Evolutionary conservation across 768 basidiomycete species (phyloP).

Genomic region (Lepiota brunneoincarnata): DNA sequence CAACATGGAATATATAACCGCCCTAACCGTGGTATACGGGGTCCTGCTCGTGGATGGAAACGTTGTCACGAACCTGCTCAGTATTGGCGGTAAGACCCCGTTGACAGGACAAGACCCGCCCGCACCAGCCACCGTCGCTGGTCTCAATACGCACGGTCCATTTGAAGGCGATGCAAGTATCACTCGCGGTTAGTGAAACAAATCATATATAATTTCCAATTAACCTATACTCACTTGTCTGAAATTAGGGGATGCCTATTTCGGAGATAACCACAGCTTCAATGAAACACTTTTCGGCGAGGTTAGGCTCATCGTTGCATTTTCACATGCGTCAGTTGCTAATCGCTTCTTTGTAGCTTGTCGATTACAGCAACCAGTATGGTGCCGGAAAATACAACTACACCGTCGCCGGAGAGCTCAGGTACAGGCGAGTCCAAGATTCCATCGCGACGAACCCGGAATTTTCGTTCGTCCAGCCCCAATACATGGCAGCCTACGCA

Average conservation of each 20-base stretch:
- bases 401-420: constrained; percentile 15
- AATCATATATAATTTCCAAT: too few relatives aligned
- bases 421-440: constrained; percentile 16
- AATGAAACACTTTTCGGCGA: constrained; percentile 18
- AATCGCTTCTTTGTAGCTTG: constrained; percentile 8
- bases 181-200: constrained; percentile 13
- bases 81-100: constrained; percentile 16
- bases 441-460: too few relatives aligned
- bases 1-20: constrained; percentile 17
- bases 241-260: too few relatives aligned
- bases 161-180: constrained; percentile 16
- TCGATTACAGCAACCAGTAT: constrained; percentile 15
- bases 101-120: constrained; percentile 17
- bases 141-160: constrained; percentile 15
- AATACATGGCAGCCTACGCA: constrained; percentile 16
- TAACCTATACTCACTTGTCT: background rate
- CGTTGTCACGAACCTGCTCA: constrained; percentile 16
- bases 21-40: constrained; percentile 15
- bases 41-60: constrained; percentile 17
- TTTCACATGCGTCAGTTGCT: background rate
- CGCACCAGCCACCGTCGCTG: constrained; percentile 16
- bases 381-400: constrained; percentile 18
- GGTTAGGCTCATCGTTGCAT: constrained; percentile 4
- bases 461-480: constrained; percentile 13
- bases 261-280: constrained; percentile 19